phyloP scores from a whole-genome alignment of 345 rosid genomes.

The Brassica cretica region DNA sequence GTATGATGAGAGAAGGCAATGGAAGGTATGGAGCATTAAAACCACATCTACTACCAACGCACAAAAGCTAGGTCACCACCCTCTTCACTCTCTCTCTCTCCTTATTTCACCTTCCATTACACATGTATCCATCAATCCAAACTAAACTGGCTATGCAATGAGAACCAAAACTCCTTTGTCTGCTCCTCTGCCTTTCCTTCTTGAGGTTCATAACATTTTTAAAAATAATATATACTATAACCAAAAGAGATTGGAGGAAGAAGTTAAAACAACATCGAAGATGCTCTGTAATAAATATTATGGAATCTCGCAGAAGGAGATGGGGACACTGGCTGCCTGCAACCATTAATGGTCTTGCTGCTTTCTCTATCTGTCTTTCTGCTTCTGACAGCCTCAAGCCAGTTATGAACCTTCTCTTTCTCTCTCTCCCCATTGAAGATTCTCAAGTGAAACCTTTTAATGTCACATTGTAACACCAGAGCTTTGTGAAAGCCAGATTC shows the following conservation, averaged over 20 bases:
- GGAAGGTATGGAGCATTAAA: conserved; percentile 65
- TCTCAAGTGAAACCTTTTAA: conserved; percentile 14
- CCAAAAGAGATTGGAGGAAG: conserved; percentile 10
- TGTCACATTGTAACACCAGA: conserved; percentile 30
- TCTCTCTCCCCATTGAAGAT: conserved; percentile 12
- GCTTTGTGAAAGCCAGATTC: not conserved
- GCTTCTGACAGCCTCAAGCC: conserved; percentile 33
- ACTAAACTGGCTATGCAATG: conserved; percentile 42
- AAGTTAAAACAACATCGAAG: conserved; percentile 33
- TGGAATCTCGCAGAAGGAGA: conserved; percentile 40
- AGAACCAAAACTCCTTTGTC: conserved; percentile 27
- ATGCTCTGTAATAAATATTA: conserved; percentile 39
- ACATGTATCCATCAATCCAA: conserved; percentile 18
- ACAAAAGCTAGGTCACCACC: conserved; percentile 64
- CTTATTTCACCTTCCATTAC: conserved; percentile 8
- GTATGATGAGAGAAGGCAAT: conserved; percentile 32
- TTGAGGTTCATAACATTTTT: conserved; percentile 6
- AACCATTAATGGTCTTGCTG: conserved; percentile 33
- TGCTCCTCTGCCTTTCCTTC: conserved; percentile 30
- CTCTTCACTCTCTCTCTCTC: conserved; percentile 50
- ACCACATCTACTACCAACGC: conserved; percentile 75
- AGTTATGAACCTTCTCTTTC: conserved; percentile 28
- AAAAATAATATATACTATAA: not conserved
- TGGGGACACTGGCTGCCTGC: conserved; percentile 42
- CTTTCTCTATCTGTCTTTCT: conserved; percentile 18